Percentiles rank a stretch among this genome's conserved stretches.
These are phyloP conservation scores for Termitomyces sp. DNA, from an alignment of 768 basidiomycete species.

Conservation along the genomic window DNA sequence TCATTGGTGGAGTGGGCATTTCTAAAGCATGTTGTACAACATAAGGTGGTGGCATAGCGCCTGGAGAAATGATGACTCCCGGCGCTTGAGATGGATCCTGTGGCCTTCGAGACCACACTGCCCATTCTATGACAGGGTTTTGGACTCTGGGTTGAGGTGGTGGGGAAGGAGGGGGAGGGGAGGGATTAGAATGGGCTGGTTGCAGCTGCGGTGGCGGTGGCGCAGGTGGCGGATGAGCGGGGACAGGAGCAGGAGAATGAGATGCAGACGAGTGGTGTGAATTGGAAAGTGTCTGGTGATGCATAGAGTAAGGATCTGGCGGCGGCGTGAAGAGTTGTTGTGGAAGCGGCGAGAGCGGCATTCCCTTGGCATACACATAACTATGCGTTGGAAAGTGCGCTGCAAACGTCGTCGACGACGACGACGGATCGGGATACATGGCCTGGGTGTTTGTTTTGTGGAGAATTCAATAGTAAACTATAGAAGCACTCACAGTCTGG, in stretches of 20 bases:
- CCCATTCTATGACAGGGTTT: constrained; percentile 33
- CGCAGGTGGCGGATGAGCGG: background rate
- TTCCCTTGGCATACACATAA: constrained; percentile 7
- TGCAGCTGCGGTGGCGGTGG: background rate
- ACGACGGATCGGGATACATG: constrained; percentile 9
- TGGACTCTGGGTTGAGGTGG: constrained; percentile 1
- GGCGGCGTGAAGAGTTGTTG: constrained; percentile 56
- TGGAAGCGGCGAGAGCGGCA: constrained; percentile 50
- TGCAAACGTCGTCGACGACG: constrained; percentile 1
- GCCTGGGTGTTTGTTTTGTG: background rate
- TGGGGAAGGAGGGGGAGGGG: background rate
- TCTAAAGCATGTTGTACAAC: constrained; percentile 53
- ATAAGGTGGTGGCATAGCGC: constrained; percentile 55
- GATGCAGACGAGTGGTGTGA: constrained; percentile 1
- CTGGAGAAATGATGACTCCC: constrained; percentile 65
- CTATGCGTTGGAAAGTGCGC: constrained; percentile 6
- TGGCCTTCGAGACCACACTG: constrained; percentile 73
- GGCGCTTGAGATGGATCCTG: constrained; percentile 58
- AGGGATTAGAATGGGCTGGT: background rate
- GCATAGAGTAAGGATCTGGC: constrained; percentile 14
- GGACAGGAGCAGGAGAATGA: constrained; percentile 1
- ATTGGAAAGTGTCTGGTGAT: background rate
- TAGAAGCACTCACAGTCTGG: background rate
- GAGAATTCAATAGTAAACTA: background rate
- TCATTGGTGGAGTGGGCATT: constrained; percentile 44